Evolutionary conservation across 2,329 filamentous ascomycete genomes (phyloP), one percentile per base, ranked within the genome.

Genomic region (Alternaria sp.): DNA sequence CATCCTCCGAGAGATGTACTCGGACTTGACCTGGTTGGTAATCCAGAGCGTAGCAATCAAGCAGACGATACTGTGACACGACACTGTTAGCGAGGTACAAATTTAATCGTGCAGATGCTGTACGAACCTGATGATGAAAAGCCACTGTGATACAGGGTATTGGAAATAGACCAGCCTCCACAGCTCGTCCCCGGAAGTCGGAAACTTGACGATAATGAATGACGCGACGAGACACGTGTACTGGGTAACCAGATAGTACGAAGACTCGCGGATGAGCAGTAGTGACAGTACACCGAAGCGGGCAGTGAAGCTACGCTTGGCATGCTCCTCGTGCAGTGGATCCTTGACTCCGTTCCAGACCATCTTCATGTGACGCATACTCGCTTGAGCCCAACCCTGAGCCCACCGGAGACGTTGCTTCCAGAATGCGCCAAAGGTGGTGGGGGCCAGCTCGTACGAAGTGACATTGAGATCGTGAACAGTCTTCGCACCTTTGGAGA

Each of bases 381-480:
- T 81, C n/a, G 81, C 82, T 66, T 84, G 82, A 4, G 80, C 79
- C 82, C 82, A 84, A 41, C 82, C 82, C 65, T 84, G 82, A 4
- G 82, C 79, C 82, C 82, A 84, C 55, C 82, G 74, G n/a, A 84
- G 76, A 9, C 82, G 78, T 61, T 84, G 82, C 67, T 83, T 84
- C 80, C 81, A 83, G 67, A 84, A 82, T 2, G 80, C 79, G 14
- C 64, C 55, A 54, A 80, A 77, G 2, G 78, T 80, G 3, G 80
- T 81, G 0, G 82, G 82, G 5, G 82, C 82, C 43, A 84, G 77
- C 64, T 84, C 82, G 63, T 81, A 84, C 0, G 81, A 83, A 11
- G 79, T 77, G 4, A 83, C 81, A 47, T 84, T 84, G 58, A 83
- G 75, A 53, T 84, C 82, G 55, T 84, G 82, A 0, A 83, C 78